Conservation (phyloP, 805 yeast species). For the Nakazawaea holstii region DNA sequence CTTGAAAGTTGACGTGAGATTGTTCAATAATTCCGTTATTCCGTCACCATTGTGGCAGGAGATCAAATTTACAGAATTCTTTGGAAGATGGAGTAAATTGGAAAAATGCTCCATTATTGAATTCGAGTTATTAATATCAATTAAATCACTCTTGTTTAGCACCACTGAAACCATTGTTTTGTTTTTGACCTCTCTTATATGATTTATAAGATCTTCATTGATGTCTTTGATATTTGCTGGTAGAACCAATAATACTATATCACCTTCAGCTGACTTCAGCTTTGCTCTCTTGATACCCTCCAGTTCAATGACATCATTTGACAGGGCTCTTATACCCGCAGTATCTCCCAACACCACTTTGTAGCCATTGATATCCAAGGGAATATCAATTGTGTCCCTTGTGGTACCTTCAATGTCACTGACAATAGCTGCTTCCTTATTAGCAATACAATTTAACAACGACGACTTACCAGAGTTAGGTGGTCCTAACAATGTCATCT, state of each 20-base stretch:
- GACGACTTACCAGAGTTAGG: slow-evolving; percentile 98
- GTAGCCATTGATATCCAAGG: slow-evolving; percentile 76
- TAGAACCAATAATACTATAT: slow-evolving; percentile 62
- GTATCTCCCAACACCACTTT: slow-evolving; percentile 87
- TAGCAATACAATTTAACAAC: slow-evolving; percentile 66
- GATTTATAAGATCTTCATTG: slow-evolving; percentile 32
- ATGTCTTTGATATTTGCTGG: slow-evolving; percentile 34
- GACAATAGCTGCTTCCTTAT: slow-evolving; percentile 84
- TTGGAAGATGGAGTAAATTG: slow-evolving; percentile 24
- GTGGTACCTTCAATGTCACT: slow-evolving; percentile 93
- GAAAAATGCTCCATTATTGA: slow-evolving; percentile 18
- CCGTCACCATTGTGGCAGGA: slow-evolving; percentile 65
- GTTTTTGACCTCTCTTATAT: slow-evolving; percentile 28
- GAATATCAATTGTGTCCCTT: slow-evolving; percentile 78
- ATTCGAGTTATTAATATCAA: slow-evolving; percentile 12
- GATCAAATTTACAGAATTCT: slow-evolving; percentile 28
- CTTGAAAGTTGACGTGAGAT: slow-evolving; percentile 42
- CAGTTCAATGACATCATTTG: slow-evolving; percentile 55
- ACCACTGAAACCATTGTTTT: slow-evolving; percentile 34
- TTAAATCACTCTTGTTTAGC: slow-evolving; percentile 58
- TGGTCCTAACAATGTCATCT: slow-evolving; percentile 73
- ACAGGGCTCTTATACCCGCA: slow-evolving; percentile 71
- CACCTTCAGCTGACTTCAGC: slow-evolving; percentile 51
- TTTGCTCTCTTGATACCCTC: slow-evolving; percentile 84
- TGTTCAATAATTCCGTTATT: slow-evolving; percentile 36